A percentile compares a stretch with the other conserved stretches of the same genome.
Evolutionary conservation across 2,329 filamentous ascomycete species (phyloP).

Genomic region (Cladophialophora psammophila): DNA sequence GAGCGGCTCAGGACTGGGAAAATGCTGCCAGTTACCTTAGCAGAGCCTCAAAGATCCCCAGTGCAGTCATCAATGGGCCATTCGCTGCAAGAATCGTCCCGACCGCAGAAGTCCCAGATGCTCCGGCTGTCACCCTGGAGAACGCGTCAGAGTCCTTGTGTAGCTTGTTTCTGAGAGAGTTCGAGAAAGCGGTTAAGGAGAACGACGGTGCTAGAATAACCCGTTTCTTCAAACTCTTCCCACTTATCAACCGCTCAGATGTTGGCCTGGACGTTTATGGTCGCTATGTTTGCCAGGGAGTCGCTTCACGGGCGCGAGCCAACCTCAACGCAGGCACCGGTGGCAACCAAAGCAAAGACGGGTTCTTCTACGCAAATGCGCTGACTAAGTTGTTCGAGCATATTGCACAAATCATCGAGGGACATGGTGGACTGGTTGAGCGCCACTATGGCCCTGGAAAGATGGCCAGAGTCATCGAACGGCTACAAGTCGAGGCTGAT

Average conservation of each 20-base stretch:
- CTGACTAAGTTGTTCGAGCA: conserved; percentile 95
- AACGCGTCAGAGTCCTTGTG: conserved; percentile 89
- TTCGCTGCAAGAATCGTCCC: conserved; percentile 95
- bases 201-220: conserved; percentile 90
- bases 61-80: conserved; percentile 77
- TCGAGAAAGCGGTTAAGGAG: conserved; percentile 87
- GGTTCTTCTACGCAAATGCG: conserved; percentile 89
- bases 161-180: conserved; percentile 88
- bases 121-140: conserved; percentile 85
- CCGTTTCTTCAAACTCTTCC: conserved; percentile 97
- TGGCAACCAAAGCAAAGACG: conserved; percentile 70
- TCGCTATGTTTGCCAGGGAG: conserved; percentile 92
- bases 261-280: conserved; percentile 95
- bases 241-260: conserved; percentile 85
- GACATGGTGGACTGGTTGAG: conserved; percentile 88
- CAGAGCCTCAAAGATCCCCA: conserved; percentile 80
- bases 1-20: conserved; percentile 97
- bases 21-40: conserved; percentile 89
- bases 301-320: conserved; percentile 80
- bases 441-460: conserved; percentile 90
- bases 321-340: conserved; percentile 76
- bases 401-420: conserved; percentile 94
- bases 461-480: conserved; percentile 93
- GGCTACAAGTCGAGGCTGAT: conserved; percentile 91
- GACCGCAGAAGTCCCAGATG: conserved; percentile 92